phyloP scores from a whole-genome alignment of 2,329 filamentous ascomycete species.

The Didymellaceae sp. region DNA sequence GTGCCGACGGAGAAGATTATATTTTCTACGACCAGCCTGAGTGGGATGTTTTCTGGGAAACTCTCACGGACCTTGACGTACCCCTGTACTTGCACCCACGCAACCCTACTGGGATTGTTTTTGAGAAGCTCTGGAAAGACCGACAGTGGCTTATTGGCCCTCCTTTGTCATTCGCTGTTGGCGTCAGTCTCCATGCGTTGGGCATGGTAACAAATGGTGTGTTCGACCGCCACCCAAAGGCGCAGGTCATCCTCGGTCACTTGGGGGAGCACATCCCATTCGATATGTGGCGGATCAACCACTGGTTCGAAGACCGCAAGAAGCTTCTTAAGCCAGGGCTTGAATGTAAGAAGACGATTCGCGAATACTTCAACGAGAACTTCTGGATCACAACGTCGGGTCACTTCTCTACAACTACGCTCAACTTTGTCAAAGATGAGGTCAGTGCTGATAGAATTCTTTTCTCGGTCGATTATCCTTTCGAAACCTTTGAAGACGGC shows the following conservation, averaged over 20 bases:
- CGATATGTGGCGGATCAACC: slow-evolving; percentile 53
- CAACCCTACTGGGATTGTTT: slow-evolving; percentile 52
- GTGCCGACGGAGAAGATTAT: slow-evolving; percentile 35
- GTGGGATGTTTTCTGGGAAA: slow-evolving; percentile 42
- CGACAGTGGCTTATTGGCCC: slow-evolving; percentile 65
- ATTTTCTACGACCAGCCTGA: slow-evolving; percentile 44
- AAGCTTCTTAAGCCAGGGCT: slow-evolving; percentile 30
- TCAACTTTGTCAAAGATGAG: slow-evolving; percentile 59
- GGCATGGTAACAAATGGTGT: slow-evolving; percentile 59
- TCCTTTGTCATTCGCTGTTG: slow-evolving; percentile 47
- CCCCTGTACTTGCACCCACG: slow-evolving; percentile 46
- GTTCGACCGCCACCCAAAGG: slow-evolving; percentile 56
- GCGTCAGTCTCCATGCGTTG: slow-evolving; percentile 64
- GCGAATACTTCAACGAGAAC: slow-evolving; percentile 62
- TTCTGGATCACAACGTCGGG: slow-evolving; percentile 65
- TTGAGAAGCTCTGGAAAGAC: slow-evolving; percentile 58
- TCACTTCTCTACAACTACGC: slow-evolving; percentile 61
- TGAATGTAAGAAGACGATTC: slow-evolving; percentile 56
- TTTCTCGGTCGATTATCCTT: slow-evolving; percentile 63
- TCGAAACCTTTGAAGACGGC: slow-evolving; percentile 48
- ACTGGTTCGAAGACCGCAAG: slow-evolving; percentile 61
- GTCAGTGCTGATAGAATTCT: slow-evolving; percentile 59
- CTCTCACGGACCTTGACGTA: slow-evolving; percentile 34
- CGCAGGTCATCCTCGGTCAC: slow-evolving; percentile 58
- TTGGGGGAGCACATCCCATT: slow-evolving; percentile 59